Evolutionary conservation across 768 basidiomycete species (phyloP).

Genomic region (Lactifluus pinguis): DNA sequence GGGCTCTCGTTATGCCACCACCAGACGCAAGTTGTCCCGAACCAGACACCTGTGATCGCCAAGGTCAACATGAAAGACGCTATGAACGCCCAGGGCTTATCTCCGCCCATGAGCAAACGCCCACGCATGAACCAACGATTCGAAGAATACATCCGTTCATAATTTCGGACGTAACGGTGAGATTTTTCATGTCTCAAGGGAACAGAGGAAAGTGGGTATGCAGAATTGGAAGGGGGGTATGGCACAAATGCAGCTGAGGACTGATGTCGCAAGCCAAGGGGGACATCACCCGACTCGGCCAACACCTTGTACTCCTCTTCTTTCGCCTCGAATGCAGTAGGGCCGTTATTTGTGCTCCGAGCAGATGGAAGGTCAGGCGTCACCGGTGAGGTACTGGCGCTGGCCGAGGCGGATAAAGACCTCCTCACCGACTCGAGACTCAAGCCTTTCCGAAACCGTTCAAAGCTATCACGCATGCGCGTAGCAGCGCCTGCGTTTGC

Average conservation of each 20-base stretch:
- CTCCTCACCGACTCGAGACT: slow-evolving; percentile 27
- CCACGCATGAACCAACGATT: slow-evolving; percentile 74
- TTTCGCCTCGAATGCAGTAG: slow-evolving; percentile 16
- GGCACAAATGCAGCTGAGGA: slow-evolving; percentile 13
- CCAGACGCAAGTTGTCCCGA: slow-evolving; percentile 81
- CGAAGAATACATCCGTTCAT: slow-evolving; percentile 57
- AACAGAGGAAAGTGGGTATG: slow-evolving; percentile 26
- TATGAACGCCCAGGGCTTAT: slow-evolving; percentile 76
- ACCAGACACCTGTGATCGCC: slow-evolving; percentile 70
- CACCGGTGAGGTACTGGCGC: slow-evolving; percentile 14
- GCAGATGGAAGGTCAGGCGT: slow-evolving; percentile 10
- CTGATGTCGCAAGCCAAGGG: slow-evolving; percentile 8
- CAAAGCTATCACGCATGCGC: slow-evolving; percentile 49
- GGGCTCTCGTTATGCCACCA: slow-evolving; percentile 79
- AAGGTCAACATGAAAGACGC: slow-evolving; percentile 52
- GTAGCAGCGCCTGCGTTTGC: slow-evolving; percentile 24
- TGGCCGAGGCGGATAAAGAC: slow-evolving; percentile 20
- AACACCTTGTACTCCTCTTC: slow-evolving; percentile 17
- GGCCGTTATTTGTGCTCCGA: slow-evolving; percentile 4
- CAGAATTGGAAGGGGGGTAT: slow-evolving; percentile 17
- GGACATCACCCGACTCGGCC: slow-evolving; percentile 3
- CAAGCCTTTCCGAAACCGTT: slow-evolving; percentile 46
- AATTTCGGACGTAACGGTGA: slow-evolving; percentile 41
- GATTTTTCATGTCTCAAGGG: slow-evolving; percentile 29
- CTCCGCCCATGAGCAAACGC: slow-evolving; percentile 72